phyloP scores from a whole-genome alignment of 83 land plant genomes.

The Picea abies region DNA sequence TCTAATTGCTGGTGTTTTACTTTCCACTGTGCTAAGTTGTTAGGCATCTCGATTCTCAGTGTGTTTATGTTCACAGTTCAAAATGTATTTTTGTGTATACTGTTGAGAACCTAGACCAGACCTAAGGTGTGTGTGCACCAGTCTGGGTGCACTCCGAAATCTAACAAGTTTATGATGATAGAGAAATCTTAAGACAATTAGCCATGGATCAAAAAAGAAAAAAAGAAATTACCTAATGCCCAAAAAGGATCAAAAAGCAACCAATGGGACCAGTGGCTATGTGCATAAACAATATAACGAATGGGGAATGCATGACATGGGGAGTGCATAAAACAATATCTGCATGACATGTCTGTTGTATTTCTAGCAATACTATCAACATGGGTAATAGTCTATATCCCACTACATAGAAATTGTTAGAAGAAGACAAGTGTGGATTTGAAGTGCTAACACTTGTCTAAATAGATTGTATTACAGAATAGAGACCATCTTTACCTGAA shows the following conservation, averaged over 20 bases:
- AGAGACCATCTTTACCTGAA: constrained; percentile 55
- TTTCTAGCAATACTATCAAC: neutral
- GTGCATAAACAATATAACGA: neutral
- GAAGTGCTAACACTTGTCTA: neutral
- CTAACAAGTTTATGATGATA: neutral
- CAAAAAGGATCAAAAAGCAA: neutral
- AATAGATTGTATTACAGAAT: neutral
- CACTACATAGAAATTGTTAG: neutral
- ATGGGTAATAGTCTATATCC: neutral
- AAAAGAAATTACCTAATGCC: neutral
- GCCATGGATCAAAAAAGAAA: neutral
- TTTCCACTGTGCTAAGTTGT: too few relatives aligned
- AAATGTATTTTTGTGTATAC: too few relatives aligned
- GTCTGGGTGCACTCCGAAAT: too few relatives aligned
- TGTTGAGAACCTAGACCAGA: neutral
- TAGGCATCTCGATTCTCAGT: too few relatives aligned
- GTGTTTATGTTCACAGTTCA: too few relatives aligned
- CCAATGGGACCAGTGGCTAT: neutral
- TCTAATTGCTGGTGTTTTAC: too few relatives aligned
- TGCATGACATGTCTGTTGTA: neutral
- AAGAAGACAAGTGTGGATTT: neutral
- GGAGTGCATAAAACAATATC: too few relatives aligned
- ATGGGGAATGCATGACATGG: neutral
- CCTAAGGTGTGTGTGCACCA: neutral
- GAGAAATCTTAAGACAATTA: neutral